Percentiles rank a stretch among this genome's conserved stretches.
phyloP scores from a whole-genome alignment of 2,329 filamentous ascomycete genomes.

The Ilyonectria mors-panacis region DNA sequence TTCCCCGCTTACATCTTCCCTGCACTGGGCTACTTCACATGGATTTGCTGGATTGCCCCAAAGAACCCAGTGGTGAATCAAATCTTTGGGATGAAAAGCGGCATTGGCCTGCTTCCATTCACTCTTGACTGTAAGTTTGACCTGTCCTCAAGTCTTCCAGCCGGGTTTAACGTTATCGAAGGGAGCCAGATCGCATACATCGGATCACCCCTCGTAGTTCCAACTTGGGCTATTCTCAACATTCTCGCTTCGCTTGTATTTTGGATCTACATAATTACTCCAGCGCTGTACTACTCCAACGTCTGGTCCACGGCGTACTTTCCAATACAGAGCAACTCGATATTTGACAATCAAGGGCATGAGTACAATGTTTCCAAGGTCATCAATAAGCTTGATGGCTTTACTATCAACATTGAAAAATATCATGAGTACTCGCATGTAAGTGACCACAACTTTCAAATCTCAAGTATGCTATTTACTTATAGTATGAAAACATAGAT shows the following conservation, averaged over 20 bases:
- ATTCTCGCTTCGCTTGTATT: conserved; percentile 64
- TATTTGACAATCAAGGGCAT: conserved; percentile 67
- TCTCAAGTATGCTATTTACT: no score
- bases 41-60: conserved; percentile 65
- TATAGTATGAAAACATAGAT: conserved; percentile 37
- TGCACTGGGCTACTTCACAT: conserved; percentile 61
- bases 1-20: conserved; percentile 65
- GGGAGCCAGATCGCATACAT: conserved; percentile 55
- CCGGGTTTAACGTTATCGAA: conserved; percentile 4
- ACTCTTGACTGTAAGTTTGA: conserved; percentile 58
- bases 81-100: conserved; percentile 63
- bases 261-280: conserved; percentile 61
- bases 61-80: conserved; percentile 63
- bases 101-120: conserved; percentile 57
- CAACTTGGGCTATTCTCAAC: conserved; percentile 63
- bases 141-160: background rate
- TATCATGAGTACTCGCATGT: conserved; percentile 68
- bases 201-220: conserved; percentile 57
- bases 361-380: conserved; percentile 65
- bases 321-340: conserved; percentile 66
- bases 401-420: conserved; percentile 61
- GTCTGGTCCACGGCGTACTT: conserved; percentile 66
- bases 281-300: conserved; percentile 63
- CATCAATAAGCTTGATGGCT: conserved; percentile 58
- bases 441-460: background rate